Conservation (phyloP, 2,329 filamentous ascomycete genomes). For the Dactylellina haptotyla region DNA sequence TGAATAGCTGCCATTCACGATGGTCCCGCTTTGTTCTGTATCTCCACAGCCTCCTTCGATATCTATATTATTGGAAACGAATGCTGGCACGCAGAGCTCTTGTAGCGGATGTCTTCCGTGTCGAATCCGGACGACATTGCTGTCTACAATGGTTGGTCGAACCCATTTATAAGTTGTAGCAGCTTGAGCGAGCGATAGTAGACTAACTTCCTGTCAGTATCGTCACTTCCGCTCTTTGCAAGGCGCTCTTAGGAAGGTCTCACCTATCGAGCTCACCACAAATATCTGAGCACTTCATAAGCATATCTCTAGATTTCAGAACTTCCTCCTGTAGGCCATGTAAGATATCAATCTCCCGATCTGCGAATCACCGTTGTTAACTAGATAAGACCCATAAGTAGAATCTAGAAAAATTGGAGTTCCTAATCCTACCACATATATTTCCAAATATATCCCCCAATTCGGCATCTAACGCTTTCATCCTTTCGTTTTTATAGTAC, state of each 20-base stretch:
- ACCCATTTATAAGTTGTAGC: conserved; percentile 78
- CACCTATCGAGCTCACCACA: conserved; percentile 84
- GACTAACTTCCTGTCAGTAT: conserved; percentile 63
- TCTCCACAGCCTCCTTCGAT: conserved; percentile 70
- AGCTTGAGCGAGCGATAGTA: conserved; percentile 81
- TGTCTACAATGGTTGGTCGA: conserved; percentile 74
- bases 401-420: too few species aligned
- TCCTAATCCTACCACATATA: conserved; percentile 79
- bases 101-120: conserved; percentile 79
- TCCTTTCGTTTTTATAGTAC: conserved; percentile 87
- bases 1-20: background rate
- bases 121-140: conserved; percentile 77
- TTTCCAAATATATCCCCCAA: conserved; percentile 85
- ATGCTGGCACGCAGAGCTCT: conserved; percentile 81
- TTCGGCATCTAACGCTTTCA: conserved; percentile 80
- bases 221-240: too few species aligned
- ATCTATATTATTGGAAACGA: conserved; percentile 83
- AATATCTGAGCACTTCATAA: conserved; percentile 77
- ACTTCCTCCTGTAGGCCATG: conserved; percentile 78
- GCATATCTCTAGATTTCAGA: conserved; percentile 73
- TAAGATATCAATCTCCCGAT: conserved; percentile 88
- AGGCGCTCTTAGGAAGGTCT: background rate
- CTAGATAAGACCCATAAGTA: background rate
- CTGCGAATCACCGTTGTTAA: conserved; percentile 62
- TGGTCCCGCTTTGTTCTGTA: background rate